Base-by-base conservation (phyloP, 805 yeast genomes). In the Teunomyces cretensis region DNA sequence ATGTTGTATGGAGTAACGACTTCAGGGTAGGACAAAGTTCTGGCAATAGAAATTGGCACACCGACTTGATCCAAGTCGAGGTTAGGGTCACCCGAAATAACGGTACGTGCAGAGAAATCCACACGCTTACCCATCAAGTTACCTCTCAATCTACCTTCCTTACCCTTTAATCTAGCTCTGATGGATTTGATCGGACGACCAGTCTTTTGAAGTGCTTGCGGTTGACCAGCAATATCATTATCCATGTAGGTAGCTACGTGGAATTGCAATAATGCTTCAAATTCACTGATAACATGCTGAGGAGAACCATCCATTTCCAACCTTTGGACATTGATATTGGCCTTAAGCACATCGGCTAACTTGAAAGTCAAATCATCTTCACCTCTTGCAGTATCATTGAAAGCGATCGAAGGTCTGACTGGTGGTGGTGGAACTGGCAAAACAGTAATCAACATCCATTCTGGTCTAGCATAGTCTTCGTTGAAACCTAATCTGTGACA, bases 161-260 rank as follows among this genome's bases (percentile, higher is more conserved):
- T 94, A 75, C 99, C 99, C 85, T 94, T 94, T 58, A 94, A 78
- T 75, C 99, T 91, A n/a, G 99, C 98, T 73, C 99, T 84, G 58
- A 94, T 94, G 37, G 97, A 89, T 67, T 94, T 94, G 55, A 94
- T 95, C 2, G 99, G 99, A 70, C 99, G 86, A 47, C 99, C 99
- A 46, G 97, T 88, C 69, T 94, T 94, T 64, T 94, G 99, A 51
- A 94, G 78, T 28, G 99, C 99, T 68, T 92, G 99, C 0, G 99
- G 99, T 72, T 94, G 99, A 51, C 99, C 99, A 11, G 99, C 99
- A 68, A 94, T 94, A 72, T 94, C 98, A 66, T 94, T 94, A 72
- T 94, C 99, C 99, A 94, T 94, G 65, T 94, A 94, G 0, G 99
- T 94, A 6, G 99, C 99, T 42, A 94, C 97, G 60, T 94, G 99